Evolutionary conservation across 1,284 basidiomycete genomes (phyloP), one percentile per base, ranked within the genome.

Genomic region (Leccinum proliferum): DNA sequence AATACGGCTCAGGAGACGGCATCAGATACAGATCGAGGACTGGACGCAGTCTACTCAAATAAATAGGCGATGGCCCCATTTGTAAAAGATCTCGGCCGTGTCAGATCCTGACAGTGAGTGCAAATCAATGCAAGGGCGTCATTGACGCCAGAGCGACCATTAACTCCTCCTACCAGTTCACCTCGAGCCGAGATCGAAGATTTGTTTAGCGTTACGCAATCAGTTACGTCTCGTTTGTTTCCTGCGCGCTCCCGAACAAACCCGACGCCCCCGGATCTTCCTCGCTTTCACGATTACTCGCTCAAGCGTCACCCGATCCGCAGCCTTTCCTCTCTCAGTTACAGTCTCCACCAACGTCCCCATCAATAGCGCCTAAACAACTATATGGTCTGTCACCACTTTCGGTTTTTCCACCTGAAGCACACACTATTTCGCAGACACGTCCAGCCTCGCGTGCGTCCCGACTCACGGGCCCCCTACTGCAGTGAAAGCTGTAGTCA

Each of bases 1-100:
- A 90, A 90, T 73, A 90, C 73, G 87, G 92, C 8, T 82, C 97
- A 2, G 89, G 92, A 2, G 92, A 95, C 69, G 94, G 94, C 12
- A 86, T 96, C 62, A 93, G 94, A 69, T 98, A 93, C 72, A 95
- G 72, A 94, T 96, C 7, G 95, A 97, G 73, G 92, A 94, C 69
- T 95, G 92, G 89, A 92, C 89, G 2, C 90, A 91, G 68, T 85
- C 87, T 5, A 82, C 79, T 58, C 80, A 79, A 56, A 70, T 81
- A 41, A 84, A 83, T 63, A 89, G 87, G 72, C 84, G 86, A 52
- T 80, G 83, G 62, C 73, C 77, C 35, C 81, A 79, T 15, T 78
- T 79, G 9, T 81, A 79, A 67, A 88, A 84, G 68, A 69, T 76
- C n/a, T 76, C 79, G 14, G 69, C 75, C n/a, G 76, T 79, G 57